Conservation (phyloP, 108 stramenopile species). For the Stephanodiscus minutulus region DNA sequence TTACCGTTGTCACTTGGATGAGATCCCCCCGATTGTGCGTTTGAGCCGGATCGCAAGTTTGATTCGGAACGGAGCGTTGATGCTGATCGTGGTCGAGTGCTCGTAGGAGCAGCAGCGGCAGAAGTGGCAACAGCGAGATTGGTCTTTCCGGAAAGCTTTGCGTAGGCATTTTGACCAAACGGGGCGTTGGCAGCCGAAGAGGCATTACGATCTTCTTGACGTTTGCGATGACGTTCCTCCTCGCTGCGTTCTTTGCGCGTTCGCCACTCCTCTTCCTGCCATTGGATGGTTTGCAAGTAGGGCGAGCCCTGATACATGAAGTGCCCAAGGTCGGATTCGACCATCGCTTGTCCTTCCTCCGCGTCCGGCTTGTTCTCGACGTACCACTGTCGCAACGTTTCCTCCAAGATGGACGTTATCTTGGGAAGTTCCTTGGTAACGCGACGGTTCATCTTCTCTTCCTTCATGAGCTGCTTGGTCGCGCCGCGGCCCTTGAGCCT, state of each 20-base stretch:
- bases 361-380: constrained; percentile 28
- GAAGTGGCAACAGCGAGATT: constrained; percentile 4
- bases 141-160: constrained; percentile 38
- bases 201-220: constrained; percentile 61
- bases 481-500: constrained; percentile 87
- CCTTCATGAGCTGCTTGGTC: constrained; percentile 88
- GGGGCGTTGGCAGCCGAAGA: constrained; percentile 9
- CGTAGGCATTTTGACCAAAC: constrained; percentile 34
- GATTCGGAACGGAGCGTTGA: constrained; percentile 27
- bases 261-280: constrained; percentile 83
- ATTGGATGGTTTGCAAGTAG: constrained; percentile 69
- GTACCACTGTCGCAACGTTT: constrained; percentile 77
- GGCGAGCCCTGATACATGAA: constrained; percentile 72
- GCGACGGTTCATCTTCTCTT: constrained; percentile 90
- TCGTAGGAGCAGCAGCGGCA: background rate
- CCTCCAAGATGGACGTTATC: constrained; percentile 59
- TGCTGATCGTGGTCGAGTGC: constrained; percentile 24
- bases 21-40: background rate
- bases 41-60: constrained; percentile 8
- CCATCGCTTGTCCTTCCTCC: constrained; percentile 47
- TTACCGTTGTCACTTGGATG: background rate
- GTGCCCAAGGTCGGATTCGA: constrained; percentile 38
- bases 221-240: constrained; percentile 72
- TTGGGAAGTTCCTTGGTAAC: constrained; percentile 86
- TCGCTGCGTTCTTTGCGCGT: constrained; percentile 73